A percentile compares a stretch with the other conserved stretches of the same genome.
Evolutionary conservation across 2,329 filamentous ascomycete genomes (phyloP).

Genomic region (Scleromitrula shiraiana): DNA sequence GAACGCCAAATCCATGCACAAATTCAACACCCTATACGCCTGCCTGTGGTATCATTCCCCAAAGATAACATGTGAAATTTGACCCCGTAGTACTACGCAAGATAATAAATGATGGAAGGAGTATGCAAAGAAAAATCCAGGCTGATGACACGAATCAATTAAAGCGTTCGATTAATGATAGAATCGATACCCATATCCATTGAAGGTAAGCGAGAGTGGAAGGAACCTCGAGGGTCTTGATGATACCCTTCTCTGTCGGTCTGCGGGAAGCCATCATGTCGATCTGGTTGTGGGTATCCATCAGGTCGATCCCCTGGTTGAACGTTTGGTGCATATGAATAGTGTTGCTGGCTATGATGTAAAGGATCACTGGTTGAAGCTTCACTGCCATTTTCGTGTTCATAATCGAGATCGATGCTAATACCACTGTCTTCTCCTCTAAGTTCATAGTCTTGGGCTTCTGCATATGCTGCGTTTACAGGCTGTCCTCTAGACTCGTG

Average conservation of each 20-base stretch:
- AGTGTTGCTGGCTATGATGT: conserved; percentile 7
- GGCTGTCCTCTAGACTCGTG: conserved; percentile 2
- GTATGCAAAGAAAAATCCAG: not conserved
- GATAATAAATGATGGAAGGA: not conserved
- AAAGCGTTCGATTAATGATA: conserved; percentile 49
- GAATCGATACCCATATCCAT: conserved; percentile 55
- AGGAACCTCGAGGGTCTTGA: not conserved
- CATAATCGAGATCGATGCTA: conserved; percentile 49
- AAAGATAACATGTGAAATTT: not conserved
- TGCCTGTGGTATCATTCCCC: conserved; percentile 6
- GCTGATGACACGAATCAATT: conserved; percentile 1
- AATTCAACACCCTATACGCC: not conserved
- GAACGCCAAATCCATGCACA: not conserved
- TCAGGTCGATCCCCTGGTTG: conserved; percentile 5
- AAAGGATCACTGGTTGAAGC: conserved; percentile 4
- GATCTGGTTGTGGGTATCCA: conserved; percentile 7
- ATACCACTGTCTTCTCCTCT: conserved; percentile 60
- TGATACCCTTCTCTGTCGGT: not conserved
- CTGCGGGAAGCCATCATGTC: conserved; percentile 1
- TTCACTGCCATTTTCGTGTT: conserved; percentile 17
- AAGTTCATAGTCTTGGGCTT: conserved; percentile 2
- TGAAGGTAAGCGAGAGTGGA: conserved; percentile 37
- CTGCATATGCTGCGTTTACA: not conserved
- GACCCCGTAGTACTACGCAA: not conserved
- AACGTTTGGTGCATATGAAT: conserved; percentile 6